Evolutionary conservation across 2,329 filamentous ascomycete genomes (phyloP).

Genomic region (Davidsoniella neocaledoniae): DNA sequence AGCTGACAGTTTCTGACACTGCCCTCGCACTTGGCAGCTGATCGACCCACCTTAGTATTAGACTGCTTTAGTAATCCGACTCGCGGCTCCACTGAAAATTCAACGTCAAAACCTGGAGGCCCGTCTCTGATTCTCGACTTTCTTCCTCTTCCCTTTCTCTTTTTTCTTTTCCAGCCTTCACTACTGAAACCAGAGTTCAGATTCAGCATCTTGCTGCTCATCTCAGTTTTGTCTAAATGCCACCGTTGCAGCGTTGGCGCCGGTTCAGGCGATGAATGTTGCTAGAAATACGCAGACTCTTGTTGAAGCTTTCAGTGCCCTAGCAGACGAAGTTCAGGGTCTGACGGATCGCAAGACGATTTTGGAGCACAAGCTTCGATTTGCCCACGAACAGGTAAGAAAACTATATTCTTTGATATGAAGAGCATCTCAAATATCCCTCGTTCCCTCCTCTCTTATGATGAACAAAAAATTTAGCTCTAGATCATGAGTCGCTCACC

Average conservation of each 20-base stretch:
- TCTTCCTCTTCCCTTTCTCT: slow-evolving; percentile 14
- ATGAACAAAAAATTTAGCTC: slow-evolving; percentile 48
- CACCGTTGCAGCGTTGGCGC: slow-evolving; percentile 12
- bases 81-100: slow-evolving; percentile 10
- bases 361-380: slow-evolving; percentile 49
- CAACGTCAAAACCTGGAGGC: slow-evolving; percentile 9
- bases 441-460: slow-evolving; percentile 18
- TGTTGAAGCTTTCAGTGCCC: slow-evolving; percentile 45
- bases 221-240: slow-evolving; percentile 5
- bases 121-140: slow-evolving; percentile 3
- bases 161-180: slow-evolving; percentile 13
- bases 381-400: slow-evolving; percentile 49
- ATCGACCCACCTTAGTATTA: no score
- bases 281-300: slow-evolving; percentile 31
- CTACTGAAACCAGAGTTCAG: not conserved
- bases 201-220: not conserved
- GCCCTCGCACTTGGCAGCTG: no score
- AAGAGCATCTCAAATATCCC: not conserved
- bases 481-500: slow-evolving; percentile 58
- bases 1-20: no score
- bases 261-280: slow-evolving; percentile 12
- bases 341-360: slow-evolving; percentile 47
- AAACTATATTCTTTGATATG: not conserved
- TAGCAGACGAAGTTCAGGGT: slow-evolving; percentile 48
- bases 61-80: no score